phyloP scores from a whole-genome alignment of 257 asterid species.

The Henckelia pumila region DNA sequence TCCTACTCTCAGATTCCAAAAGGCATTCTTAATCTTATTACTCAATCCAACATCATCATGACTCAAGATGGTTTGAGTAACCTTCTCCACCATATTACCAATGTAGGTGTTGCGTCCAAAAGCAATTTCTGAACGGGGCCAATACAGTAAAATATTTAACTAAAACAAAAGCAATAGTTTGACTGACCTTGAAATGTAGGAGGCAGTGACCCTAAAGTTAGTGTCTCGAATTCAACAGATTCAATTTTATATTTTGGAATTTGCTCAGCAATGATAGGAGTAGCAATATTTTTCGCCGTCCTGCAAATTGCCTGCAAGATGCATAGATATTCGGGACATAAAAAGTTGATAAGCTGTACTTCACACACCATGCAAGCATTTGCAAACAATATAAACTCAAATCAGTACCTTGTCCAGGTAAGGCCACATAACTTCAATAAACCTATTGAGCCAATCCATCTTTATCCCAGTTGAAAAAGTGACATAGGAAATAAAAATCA shows the following conservation, averaged over 20 bases:
- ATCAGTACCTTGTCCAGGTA: slow-evolving; percentile 81
- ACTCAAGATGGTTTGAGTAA: background rate
- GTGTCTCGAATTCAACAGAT: slow-evolving; percentile 53
- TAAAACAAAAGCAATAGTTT: slow-evolving; percentile 11
- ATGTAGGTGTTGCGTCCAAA: background rate
- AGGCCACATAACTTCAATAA: slow-evolving; percentile 84
- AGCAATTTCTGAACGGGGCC: background rate
- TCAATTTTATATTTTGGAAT: slow-evolving; percentile 66
- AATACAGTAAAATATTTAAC: background rate
- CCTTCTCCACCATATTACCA: background rate
- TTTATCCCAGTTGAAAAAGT: slow-evolving; percentile 32
- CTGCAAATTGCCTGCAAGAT: slow-evolving; percentile 57
- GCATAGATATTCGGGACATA: slow-evolving; percentile 6
- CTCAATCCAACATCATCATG: background rate
- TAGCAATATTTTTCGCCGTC: slow-evolving; percentile 57
- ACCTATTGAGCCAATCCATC: slow-evolving; percentile 94
- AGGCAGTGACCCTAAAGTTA: slow-evolving; percentile 57
- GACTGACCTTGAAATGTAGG: slow-evolving; percentile 63
- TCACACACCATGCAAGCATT: slow-evolving; percentile 12
- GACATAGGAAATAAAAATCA: slow-evolving; percentile 10
- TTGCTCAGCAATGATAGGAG: slow-evolving; percentile 62
- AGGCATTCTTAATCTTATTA: background rate
- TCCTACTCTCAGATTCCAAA: background rate
- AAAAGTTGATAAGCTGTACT: background rate
- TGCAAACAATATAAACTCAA: slow-evolving; percentile 1